Evolutionary conservation across 2,329 filamentous ascomycete species (phyloP).

Genomic region (Colletotrichum navitas): DNA sequence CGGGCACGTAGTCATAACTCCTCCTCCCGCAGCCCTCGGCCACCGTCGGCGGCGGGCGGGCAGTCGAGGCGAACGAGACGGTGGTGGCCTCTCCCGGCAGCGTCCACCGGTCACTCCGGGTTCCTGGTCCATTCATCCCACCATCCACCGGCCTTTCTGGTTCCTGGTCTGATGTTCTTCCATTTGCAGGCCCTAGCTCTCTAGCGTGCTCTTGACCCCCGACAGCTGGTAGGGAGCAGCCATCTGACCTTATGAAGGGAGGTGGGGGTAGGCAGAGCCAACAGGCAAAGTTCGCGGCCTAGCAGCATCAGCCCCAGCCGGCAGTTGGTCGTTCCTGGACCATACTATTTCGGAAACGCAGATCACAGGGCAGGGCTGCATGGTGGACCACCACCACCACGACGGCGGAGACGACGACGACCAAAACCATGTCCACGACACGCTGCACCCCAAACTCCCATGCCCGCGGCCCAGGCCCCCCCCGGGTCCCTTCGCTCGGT

Average conservation of each 20-base stretch:
- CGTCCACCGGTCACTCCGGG: conserved; percentile 31
- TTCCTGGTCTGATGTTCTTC: conserved; percentile 36
- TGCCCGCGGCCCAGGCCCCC: not conserved
- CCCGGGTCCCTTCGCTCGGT: conserved; percentile 1
- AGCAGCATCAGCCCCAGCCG: conserved; percentile 19
- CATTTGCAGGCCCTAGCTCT: not conserved
- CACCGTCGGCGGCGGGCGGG: conserved; percentile 3
- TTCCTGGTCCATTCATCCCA: conserved; percentile 17
- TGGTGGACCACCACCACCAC: not conserved
- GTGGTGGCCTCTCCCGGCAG: conserved; percentile 4
- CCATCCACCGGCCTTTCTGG: conserved; percentile 4
- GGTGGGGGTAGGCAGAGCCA: not conserved
- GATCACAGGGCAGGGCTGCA: conserved; percentile 2
- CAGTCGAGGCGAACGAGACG: conserved; percentile 24
- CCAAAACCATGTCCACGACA: no score
- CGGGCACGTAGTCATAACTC: not conserved
- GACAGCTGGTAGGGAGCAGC: not conserved
- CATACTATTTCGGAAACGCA: conserved; percentile 16
- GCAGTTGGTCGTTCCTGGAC: conserved; percentile 35
- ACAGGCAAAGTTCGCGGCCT: conserved; percentile 9
- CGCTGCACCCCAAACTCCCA: not conserved
- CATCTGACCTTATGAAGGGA: not conserved
- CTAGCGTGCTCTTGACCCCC: not conserved
- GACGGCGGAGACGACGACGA: not conserved
- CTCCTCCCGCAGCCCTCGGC: not conserved